These are phyloP conservation scores for Cystofilobasidium macerans DNA, from an alignment of 768 basidiomycete genomes.

Conservation along the genomic window DNA sequence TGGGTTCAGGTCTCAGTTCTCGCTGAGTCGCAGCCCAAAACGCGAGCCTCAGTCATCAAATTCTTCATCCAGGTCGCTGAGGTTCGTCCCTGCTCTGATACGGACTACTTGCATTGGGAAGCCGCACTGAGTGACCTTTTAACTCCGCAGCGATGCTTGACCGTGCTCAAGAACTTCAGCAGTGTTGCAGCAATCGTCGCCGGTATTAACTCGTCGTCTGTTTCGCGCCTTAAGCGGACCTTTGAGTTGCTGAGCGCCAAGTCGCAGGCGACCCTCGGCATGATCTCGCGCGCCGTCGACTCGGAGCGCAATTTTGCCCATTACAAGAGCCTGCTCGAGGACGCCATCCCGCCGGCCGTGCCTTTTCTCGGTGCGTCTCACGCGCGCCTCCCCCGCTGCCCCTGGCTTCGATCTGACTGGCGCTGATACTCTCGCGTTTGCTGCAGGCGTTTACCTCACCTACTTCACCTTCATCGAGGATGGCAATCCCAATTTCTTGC, in stretches of 20 bases:
- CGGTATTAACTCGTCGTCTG: conserved; percentile 84
- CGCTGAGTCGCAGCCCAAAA: conserved; percentile 63
- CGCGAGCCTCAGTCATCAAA: conserved; percentile 69
- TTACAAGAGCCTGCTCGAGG: conserved; percentile 72
- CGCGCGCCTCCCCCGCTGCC: background rate
- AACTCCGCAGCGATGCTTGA: conserved; percentile 61
- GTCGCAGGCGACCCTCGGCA: conserved; percentile 58
- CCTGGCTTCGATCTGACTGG: background rate
- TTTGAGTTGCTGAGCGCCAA: conserved; percentile 79
- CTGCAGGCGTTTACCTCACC: conserved; percentile 85
- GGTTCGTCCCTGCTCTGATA: conserved; percentile 47
- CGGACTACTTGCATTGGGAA: too few species aligned
- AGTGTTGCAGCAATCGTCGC: conserved; percentile 95
- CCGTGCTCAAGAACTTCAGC: conserved; percentile 77
- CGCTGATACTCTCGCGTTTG: background rate
- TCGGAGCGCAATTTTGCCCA: conserved; percentile 88
- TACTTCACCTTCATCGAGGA: conserved; percentile 97
- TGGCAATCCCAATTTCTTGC: conserved; percentile 73
- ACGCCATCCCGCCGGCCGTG: conserved; percentile 81
- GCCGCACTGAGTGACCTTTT: background rate
- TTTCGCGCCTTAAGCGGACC: conserved; percentile 81
- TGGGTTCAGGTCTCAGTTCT: conserved; percentile 87
- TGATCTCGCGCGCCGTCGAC: conserved; percentile 81
- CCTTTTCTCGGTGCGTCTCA: conserved; percentile 75
- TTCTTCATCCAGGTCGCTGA: conserved; percentile 86